phyloP scores from a whole-genome alignment of 140 eudicot genomes.

The Ambrosia hybrid region DNA sequence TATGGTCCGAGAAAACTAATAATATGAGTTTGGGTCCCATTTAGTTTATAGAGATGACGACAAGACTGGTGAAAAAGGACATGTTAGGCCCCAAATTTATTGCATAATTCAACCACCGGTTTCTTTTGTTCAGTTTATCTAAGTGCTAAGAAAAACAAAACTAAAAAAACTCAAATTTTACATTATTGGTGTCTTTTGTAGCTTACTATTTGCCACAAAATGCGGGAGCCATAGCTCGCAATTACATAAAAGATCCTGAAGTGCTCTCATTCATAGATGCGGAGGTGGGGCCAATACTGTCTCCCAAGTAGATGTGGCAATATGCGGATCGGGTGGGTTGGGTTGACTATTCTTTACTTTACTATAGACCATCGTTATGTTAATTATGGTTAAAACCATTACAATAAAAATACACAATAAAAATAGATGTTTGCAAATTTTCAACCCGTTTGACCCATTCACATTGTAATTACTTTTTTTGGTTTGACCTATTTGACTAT shows the following conservation, averaged over 20 bases:
- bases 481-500: background rate
- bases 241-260: constrained; percentile 73
- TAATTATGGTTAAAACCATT: background rate
- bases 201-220: constrained; percentile 98
- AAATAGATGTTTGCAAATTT: background rate
- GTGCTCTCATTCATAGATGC: constrained; percentile 92
- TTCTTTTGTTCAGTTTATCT: background rate
- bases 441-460: background rate
- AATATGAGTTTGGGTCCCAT: constrained; percentile 8
- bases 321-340: background rate
- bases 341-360: background rate
- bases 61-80: background rate
- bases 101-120: background rate
- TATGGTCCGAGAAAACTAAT: constrained; percentile 5
- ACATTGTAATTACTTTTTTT: background rate
- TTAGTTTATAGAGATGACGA: constrained; percentile 5
- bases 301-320: background rate
- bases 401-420: too few relatives aligned
- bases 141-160: constrained; percentile 1
- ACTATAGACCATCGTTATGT: background rate
- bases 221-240: constrained; percentile 92
- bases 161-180: constrained; percentile 7
- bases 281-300: constrained; percentile 52
- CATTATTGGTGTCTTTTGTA: constrained; percentile 35
- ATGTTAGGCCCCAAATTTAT: background rate